phyloP scores from a whole-genome alignment of 192 early-diverging fungal species.

The Anaeromyces robustus region DNA sequence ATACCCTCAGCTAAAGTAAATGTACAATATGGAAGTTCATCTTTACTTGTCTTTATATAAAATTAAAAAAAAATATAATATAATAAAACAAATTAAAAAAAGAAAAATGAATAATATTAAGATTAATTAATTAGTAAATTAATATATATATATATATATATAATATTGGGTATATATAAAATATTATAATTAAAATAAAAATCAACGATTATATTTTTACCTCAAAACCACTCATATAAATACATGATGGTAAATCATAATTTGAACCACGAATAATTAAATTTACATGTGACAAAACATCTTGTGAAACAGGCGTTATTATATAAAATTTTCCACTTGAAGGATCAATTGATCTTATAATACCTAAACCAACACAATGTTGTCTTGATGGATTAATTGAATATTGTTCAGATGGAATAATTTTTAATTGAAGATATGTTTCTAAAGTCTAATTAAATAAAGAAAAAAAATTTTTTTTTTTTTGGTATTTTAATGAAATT shows the following conservation, averaged over 20 bases:
- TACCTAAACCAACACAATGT: conserved; percentile 35
- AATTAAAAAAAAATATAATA: too few relatives aligned
- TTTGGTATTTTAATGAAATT: too few relatives aligned
- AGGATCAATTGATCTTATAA: conserved; percentile 53
- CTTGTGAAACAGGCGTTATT: conserved; percentile 25
- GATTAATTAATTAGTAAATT: too few relatives aligned
- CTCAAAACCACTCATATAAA: not conserved
- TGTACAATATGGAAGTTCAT: not conserved
- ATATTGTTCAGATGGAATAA: not conserved
- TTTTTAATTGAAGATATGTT: not conserved
- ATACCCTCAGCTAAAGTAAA: not conserved
- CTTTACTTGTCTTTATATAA: not conserved
- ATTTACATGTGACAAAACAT: conserved; percentile 15
- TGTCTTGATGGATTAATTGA: not conserved
- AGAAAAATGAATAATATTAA: too few relatives aligned
- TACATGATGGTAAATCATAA: conserved; percentile 2
- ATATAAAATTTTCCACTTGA: conserved; percentile 30
- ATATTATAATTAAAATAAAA: too few relatives aligned
- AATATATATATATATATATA: too few relatives aligned
- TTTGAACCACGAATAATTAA: conserved; percentile 28
- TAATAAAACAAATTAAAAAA: too few relatives aligned
- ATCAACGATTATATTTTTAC: not conserved
- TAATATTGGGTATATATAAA: too few relatives aligned
- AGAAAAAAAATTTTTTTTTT: too few relatives aligned
- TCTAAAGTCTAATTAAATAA: not conserved